A percentile compares a stretch with the other conserved stretches of the same genome.
These are phyloP conservation scores for Patellifolia procumbens DNA, from an alignment of 179 eudicot genomes.

Conservation along the genomic window DNA sequence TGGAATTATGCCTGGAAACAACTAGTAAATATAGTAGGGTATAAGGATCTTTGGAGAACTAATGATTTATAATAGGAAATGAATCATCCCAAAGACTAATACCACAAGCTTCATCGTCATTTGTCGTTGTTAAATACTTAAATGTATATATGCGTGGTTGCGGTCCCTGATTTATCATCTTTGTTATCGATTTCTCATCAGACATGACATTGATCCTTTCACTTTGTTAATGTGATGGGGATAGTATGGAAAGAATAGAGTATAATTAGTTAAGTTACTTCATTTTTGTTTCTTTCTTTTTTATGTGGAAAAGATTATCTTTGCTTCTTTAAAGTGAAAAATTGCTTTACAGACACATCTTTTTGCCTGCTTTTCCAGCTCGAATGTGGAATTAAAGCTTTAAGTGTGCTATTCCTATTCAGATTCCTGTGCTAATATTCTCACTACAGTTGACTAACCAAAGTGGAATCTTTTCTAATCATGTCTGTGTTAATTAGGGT, in stretches of 20 bases:
- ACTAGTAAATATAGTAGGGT: constrained; percentile 8
- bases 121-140: constrained; percentile 6
- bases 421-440: constrained; percentile 24
- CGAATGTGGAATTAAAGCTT: constrained; percentile 9
- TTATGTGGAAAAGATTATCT: constrained; percentile 14
- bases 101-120: not conserved
- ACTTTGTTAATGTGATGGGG: constrained; percentile 20
- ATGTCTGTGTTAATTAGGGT: constrained; percentile 8
- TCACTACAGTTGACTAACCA: constrained; percentile 24
- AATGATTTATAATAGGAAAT: constrained; percentile 3
- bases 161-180: constrained; percentile 9
- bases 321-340: constrained; percentile 22
- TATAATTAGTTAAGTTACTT: not conserved
- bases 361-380: constrained; percentile 17
- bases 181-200: constrained; percentile 6
- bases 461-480: constrained; percentile 24
- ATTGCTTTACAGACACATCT: constrained; percentile 21
- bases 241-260: constrained; percentile 18
- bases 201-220: constrained; percentile 17
- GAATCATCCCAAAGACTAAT: not conserved
- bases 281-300: not conserved
- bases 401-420: constrained; percentile 21
- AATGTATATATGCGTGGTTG: constrained; percentile 10
- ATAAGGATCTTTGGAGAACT: constrained; percentile 11
- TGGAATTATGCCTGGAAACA: constrained; percentile 20